Evolutionary conservation across 345 rosid species (phyloP), one percentile per base, ranked within the genome.

Genomic region (Garcia nutans): DNA sequence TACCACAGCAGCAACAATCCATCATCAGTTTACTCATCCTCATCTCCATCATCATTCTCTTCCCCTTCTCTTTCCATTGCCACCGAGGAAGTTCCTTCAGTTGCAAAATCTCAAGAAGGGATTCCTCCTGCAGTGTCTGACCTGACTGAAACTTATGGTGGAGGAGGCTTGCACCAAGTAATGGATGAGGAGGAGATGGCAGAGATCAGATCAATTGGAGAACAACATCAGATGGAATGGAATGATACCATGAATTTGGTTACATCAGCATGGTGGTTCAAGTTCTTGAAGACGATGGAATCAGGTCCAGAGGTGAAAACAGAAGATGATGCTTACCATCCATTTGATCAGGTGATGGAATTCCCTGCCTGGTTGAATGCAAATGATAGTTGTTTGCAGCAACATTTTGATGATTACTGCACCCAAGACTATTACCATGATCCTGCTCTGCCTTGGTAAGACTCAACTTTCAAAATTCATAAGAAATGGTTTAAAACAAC

Each of bases 361-460:
- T 89, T 90, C 61, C 96, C 98, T 31, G 68, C 92, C 28, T 95
- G 99, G 99, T 57, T 93, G 89, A 91, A 87, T 74, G 82, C 85
- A 79, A 86, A 84, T 42, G 97, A 91, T 6, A 86, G 83, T 77
- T 82, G 87, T 78, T 81, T 91, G 79, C 93, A 87, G 56, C 95
- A 88, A 75, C 84, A 85, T 78, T 80, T 86, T 82, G 76, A 70
- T 65, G 87, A 90, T 80, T 81, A 83, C 84, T 86, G 81, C 77
- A 73, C 89, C 5, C 82, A 82, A 74, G 89, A 84, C 44, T 86
- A 79, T 78, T 74, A 78, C 70, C 87, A 77, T 72, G 90, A 89
- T 85, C 87, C 93, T 79, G 84, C 96, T 67, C 83, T 95, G 77
- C 91, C 92, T 78, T 83, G 93, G 97, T 93, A 95, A 86, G 89